Base-by-base conservation (phyloP, 2,329 filamentous ascomycete genomes). In the Daldinia sp. region DNA sequence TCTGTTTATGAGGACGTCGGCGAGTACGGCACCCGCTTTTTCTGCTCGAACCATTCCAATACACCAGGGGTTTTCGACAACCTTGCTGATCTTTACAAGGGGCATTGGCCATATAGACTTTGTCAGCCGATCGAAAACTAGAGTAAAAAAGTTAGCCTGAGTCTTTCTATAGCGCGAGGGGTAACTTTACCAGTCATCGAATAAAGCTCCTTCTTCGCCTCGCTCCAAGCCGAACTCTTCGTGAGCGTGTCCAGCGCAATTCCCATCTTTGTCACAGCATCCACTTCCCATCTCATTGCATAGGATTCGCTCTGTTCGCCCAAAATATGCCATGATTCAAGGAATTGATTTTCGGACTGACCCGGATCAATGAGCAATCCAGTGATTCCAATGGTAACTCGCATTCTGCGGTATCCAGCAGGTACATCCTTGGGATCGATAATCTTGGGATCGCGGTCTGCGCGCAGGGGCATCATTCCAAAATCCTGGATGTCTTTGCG, bases 401-500 rank as follows among this genome's bases (percentile, higher is more conserved):
- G 87, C 53, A 98, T 81, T 37, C 91, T 85, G 61, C 90, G 86
- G 67, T 89, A 82, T 27, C 86, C 81, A 3, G 87, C 74, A 57
- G 82, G 75, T 64, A 87, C 73, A 61, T 83, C 77, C 60, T 80
- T 82, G 10, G 81, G 79, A 60, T 88, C 83, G 27, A 79, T 74
- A 43, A 81, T 76, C 34, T 83, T 79, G 2, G 77, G 63, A 34
- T 76, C 71, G 43, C 73, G 75, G 11, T 79, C 73, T 11, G 85
- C 84, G 53, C 87, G 86, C 13, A 96, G 81, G 0, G 93, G 91
- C 9, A 97, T 78, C 71, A 98, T 92, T 0, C 87, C 92, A 76
- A 97, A 96, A 73, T 98, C 94, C 70, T 92, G 88, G 13, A 98
- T 89, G 67, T 97, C 93, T 69, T 88, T 88, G 9, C 90, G 86